A percentile compares a stretch with the other conserved stretches of the same genome.
Evolutionary conservation across 306 rosid genomes (phyloP).

Genomic region (Dalbergia cultrata): DNA sequence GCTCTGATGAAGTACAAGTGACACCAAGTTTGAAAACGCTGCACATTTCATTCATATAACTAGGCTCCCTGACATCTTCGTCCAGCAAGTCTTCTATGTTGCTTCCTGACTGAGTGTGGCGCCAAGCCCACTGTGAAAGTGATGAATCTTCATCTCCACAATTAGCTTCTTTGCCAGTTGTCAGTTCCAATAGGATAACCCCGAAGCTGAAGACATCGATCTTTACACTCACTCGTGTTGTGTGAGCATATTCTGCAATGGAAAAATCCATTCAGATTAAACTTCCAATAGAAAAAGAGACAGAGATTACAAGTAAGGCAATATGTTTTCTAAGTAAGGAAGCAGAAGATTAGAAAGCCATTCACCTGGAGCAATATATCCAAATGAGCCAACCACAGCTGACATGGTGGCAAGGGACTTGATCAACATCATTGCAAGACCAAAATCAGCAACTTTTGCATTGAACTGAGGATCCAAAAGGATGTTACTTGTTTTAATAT

Average conservation of each 20-base stretch:
- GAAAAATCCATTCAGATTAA: constrained; percentile 14
- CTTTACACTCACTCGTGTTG: constrained; percentile 38
- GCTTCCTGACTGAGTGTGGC: constrained; percentile 51
- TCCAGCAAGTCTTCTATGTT: constrained; percentile 63
- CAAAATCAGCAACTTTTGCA: constrained; percentile 90
- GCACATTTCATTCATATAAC: constrained; percentile 63
- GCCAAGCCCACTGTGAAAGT: constrained; percentile 79
- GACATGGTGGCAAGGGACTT: constrained; percentile 68
- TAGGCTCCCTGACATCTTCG: constrained; percentile 57
- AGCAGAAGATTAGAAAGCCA: neutral
- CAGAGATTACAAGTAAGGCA: neutral
- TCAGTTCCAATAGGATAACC: constrained; percentile 49
- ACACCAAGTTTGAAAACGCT: constrained; percentile 72
- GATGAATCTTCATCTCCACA: constrained; percentile 68
- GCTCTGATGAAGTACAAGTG: constrained; percentile 60
- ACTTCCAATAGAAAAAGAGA: constrained; percentile 1
- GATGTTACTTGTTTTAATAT: constrained; percentile 75
- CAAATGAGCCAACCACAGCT: constrained; percentile 69
- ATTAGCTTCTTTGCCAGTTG: constrained; percentile 73
- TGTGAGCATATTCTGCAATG: constrained; percentile 54
- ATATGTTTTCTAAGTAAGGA: neutral
- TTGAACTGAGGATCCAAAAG: constrained; percentile 77
- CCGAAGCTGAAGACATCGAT: constrained; percentile 24
- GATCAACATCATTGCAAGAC: constrained; percentile 73
- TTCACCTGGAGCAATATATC: constrained; percentile 85